Base-by-base conservation (phyloP, 306 rosid genomes). In the Cotoneaster glaucophyllus region DNA sequence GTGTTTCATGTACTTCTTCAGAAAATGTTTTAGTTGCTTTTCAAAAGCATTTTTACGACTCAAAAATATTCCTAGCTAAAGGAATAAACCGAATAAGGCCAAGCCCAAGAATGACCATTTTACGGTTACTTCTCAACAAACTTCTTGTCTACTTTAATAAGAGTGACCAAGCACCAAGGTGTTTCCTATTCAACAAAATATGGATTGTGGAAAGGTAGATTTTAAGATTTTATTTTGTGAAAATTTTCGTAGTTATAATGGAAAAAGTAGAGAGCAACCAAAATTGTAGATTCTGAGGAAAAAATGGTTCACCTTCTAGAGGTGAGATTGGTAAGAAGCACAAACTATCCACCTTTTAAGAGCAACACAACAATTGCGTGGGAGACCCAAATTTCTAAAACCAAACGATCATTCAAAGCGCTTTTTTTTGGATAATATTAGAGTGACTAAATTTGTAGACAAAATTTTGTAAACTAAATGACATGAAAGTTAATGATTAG, bases 311-410 rank as follows among this genome's bases (percentile, higher is more conserved):
- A 50, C 74, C 67, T 81, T 76, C 78, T 70, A 58, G 28, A 41
- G 25, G 57, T 54, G 84, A 68, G 68, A 84, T 81, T 75, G 92
- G 84, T 86, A 69, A 86, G 72, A 63, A 82, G 75, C 88, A 81
- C 83, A 80, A 77, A 76, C 59, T 78, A 32, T 53, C 71, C 67
- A 80, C 58, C 67, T 80, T 82, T 32, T 52, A 29, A 22, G 26
- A 37, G 69, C 75, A 85, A 76, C 92, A 84, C 92, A 82, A n/a
- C 83, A 84, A 77, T 78, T 71, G 92, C 81, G 91, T 85, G 79
- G 74, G 63, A 43, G 57, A 73, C 67, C 76, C 67, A 29, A 57
- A 26, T 25, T 39, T 62, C 29, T 19, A n/a, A 17, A 21, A 1
- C 69, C 66, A 53, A 69, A 57, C 65, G 28, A 75, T 72, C 32